Conservation (phyloP, 768 basidiomycete species). For the Botryobasidium botryosum region DNA sequence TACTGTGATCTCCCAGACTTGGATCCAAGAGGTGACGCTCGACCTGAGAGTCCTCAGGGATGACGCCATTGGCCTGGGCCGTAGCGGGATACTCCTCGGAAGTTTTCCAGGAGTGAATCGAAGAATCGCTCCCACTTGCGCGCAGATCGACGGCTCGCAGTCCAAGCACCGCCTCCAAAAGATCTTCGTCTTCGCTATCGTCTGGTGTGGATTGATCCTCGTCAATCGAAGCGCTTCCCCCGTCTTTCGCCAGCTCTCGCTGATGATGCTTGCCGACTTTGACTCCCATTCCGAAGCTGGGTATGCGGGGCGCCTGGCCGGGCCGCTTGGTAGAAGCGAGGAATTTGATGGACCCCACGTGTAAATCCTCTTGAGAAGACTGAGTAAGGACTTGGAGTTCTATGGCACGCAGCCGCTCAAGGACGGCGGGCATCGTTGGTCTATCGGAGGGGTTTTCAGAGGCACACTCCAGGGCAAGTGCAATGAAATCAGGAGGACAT, state of each 20-base stretch:
- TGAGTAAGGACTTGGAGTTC: constrained; percentile 63
- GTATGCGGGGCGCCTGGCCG: constrained; percentile 50
- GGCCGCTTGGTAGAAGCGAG: constrained; percentile 52
- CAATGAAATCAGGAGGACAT: constrained; percentile 63
- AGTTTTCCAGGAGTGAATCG: too few species aligned
- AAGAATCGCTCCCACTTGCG: too few species aligned
- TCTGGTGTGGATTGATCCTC: too few species aligned
- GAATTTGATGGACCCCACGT: constrained; percentile 76
- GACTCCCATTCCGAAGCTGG: constrained; percentile 66
- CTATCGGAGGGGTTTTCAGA: constrained; percentile 43
- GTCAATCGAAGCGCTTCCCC: constrained; percentile 23
- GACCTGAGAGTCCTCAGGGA: too few species aligned
- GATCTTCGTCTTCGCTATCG: constrained; percentile 49
- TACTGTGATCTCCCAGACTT: too few species aligned
- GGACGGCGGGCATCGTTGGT: constrained; percentile 60
- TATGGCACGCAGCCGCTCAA: constrained; percentile 61
- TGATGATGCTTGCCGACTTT: constrained; percentile 43
- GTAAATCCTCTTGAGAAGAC: constrained; percentile 45
- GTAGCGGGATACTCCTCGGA: too few species aligned
- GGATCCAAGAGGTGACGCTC: too few species aligned
- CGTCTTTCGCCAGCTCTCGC: constrained; percentile 25
- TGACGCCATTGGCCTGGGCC: too few species aligned
- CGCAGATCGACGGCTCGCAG: too few species aligned
- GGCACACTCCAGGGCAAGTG: constrained; percentile 66
- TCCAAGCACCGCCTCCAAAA: too few species aligned